Conservation (phyloP, 225 moss, liverwort and hornwort species). For the Ulota crispa region DNA sequence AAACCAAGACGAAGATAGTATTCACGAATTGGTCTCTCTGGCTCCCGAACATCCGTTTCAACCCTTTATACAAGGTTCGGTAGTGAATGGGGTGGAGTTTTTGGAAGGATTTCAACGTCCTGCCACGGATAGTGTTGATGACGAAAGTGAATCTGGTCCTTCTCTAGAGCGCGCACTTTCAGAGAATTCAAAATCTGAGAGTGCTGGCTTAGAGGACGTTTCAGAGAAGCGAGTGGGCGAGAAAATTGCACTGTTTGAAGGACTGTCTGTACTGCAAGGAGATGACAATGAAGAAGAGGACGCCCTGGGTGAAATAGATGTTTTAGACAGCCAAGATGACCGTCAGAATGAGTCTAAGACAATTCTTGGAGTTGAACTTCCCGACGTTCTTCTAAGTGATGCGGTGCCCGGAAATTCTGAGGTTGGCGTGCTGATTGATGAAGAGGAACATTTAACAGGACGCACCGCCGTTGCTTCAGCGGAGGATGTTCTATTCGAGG, state of each 20-base stretch:
- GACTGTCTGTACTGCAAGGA: conserved; percentile 32
- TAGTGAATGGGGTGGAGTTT: conserved; percentile 20
- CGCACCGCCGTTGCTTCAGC: conserved; percentile 11
- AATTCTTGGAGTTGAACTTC: conserved; percentile 24
- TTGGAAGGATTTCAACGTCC: conserved; percentile 16
- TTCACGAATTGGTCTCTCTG: conserved; percentile 25
- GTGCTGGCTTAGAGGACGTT: conserved; percentile 34
- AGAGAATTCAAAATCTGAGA: conserved; percentile 20
- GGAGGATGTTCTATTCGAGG: conserved; percentile 39
- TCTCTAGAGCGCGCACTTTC: conserved; percentile 3
- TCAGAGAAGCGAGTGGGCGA: conserved; percentile 52
- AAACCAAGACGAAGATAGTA: conserved; percentile 23
- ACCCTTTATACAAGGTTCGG: conserved; percentile 28
- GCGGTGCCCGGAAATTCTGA: conserved; percentile 13
- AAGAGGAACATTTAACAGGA: conserved; percentile 19
- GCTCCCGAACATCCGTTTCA: conserved; percentile 32
- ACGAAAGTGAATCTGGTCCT: conserved; percentile 15
- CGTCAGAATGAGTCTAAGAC: conserved; percentile 9
- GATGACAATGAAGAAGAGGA: conserved; percentile 43
- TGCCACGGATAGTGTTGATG: conserved; percentile 3
- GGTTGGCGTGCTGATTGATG: neutral
- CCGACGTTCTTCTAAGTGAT: neutral
- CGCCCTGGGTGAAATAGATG: conserved; percentile 15
- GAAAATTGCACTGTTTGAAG: conserved; percentile 50
- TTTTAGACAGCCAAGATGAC: conserved; percentile 18